phyloP scores from a whole-genome alignment of 352 stramenopile genomes.

The Phytophthora constricta region DNA sequence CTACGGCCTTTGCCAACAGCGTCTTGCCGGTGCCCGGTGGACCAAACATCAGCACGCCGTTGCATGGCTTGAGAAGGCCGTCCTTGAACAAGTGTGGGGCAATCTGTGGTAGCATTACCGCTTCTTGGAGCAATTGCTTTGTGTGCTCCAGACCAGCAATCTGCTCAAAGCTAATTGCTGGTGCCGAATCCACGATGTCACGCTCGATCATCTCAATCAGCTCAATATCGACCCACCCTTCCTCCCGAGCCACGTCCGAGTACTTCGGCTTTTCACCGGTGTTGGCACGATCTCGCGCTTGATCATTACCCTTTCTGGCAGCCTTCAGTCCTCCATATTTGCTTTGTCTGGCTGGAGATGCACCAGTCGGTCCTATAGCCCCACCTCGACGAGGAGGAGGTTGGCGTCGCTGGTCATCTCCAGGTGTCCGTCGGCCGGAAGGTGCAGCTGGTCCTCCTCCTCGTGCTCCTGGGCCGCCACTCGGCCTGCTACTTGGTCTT shows the following conservation, averaged over 20 bases:
- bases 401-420: constrained; percentile 56
- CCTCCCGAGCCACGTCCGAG: constrained; percentile 70
- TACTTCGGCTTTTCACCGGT: constrained; percentile 56
- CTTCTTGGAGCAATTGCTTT: constrained; percentile 81
- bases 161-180: constrained; percentile 73
- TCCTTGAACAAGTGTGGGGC: constrained; percentile 85
- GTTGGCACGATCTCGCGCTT: constrained; percentile 18
- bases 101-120: constrained; percentile 85
- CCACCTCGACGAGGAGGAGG: constrained; percentile 43
- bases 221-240: constrained; percentile 76
- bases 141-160: constrained; percentile 79
- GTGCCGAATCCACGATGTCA: constrained; percentile 76
- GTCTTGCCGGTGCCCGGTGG: constrained; percentile 91
- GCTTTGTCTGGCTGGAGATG: constrained; percentile 32
- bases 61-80: constrained; percentile 78
- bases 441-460: constrained; percentile 29
- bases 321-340: constrained; percentile 55
- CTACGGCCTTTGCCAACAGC: constrained; percentile 90
- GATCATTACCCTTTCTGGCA: constrained; percentile 50
- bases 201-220: constrained; percentile 88
- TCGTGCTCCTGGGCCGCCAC: constrained; percentile 18
- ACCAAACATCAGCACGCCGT: constrained; percentile 85
- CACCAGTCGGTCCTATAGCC: constrained; percentile 22
- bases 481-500: constrained; percentile 36
- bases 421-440: constrained; percentile 62